phyloP scores from a whole-genome alignment of 305 asterid genomes.

The Fraxinus albicans region DNA sequence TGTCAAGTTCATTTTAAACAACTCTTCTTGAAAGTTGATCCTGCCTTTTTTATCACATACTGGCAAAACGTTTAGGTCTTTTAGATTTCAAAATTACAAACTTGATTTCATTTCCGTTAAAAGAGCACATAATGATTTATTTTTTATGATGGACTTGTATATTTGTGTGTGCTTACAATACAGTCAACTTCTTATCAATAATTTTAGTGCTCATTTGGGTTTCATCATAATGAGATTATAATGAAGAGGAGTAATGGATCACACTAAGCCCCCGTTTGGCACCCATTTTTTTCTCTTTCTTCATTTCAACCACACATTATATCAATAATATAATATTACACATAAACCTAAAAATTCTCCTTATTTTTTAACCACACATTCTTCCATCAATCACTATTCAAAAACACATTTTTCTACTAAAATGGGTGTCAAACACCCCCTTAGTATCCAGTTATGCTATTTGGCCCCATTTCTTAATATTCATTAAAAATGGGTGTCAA shows the following conservation, averaged over 20 bases:
- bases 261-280: background rate
- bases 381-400: too few species aligned
- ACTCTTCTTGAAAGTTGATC: background rate
- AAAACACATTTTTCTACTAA: too few species aligned
- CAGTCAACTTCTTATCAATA: background rate
- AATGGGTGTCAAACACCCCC: too few species aligned
- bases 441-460: too few species aligned
- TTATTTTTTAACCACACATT: too few species aligned
- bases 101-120: background rate
- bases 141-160: background rate
- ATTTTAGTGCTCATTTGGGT: background rate
- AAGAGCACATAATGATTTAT: background rate
- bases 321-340: too few species aligned
- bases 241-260: background rate
- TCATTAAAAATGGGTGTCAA: too few species aligned
- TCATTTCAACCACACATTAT: too few species aligned
- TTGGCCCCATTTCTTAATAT: too few species aligned
- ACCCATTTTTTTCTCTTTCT: too few species aligned
- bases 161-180: background rate
- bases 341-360: too few species aligned
- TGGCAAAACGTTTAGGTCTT: background rate
- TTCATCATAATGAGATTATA: background rate
- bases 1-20: background rate
- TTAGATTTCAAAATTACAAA: background rate
- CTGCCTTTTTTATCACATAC: background rate